These are phyloP conservation scores for Magnolia kwangsiensis DNA, from an alignment of 164 flowering plant species.

Conservation along the genomic window DNA sequence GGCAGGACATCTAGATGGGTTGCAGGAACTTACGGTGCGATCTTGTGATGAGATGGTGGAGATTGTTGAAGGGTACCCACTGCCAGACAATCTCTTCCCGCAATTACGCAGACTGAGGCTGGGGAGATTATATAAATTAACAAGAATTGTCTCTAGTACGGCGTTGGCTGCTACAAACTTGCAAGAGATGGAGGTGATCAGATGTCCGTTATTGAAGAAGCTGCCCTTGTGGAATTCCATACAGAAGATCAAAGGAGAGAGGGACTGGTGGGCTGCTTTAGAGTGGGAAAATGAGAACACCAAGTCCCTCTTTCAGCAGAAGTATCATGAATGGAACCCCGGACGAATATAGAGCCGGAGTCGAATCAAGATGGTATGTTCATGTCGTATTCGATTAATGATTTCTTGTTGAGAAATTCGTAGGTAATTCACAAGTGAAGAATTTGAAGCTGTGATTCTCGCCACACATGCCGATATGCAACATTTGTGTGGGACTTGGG, in stretches of 20 bases:
- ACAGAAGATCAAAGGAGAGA: background rate
- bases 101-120: background rate
- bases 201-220: constrained; percentile 1
- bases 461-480: too few relatives aligned
- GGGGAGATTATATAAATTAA: background rate
- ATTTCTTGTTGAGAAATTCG: too few relatives aligned
- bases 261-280: background rate
- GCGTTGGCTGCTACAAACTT: too few relatives aligned
- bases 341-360: too few relatives aligned
- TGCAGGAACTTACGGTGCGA: background rate
- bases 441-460: too few relatives aligned
- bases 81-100: background rate
- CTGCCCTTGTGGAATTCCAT: background rate
- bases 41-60: background rate
- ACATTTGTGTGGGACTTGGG: too few relatives aligned
- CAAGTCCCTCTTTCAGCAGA: constrained; percentile 2
- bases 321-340: too few relatives aligned
- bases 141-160: background rate
- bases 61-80: background rate
- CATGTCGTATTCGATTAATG: too few relatives aligned
- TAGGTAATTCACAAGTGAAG: too few relatives aligned
- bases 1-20: background rate
- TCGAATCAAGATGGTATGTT: too few relatives aligned
- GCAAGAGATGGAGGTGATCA: too few relatives aligned
- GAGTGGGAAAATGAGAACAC: constrained; percentile 1